Percentiles rank a stretch among this genome's conserved stretches.
These are phyloP conservation scores for Trypanosoma theileri DNA, from an alignment of 208 protist species.

Conservation along the genomic window DNA sequence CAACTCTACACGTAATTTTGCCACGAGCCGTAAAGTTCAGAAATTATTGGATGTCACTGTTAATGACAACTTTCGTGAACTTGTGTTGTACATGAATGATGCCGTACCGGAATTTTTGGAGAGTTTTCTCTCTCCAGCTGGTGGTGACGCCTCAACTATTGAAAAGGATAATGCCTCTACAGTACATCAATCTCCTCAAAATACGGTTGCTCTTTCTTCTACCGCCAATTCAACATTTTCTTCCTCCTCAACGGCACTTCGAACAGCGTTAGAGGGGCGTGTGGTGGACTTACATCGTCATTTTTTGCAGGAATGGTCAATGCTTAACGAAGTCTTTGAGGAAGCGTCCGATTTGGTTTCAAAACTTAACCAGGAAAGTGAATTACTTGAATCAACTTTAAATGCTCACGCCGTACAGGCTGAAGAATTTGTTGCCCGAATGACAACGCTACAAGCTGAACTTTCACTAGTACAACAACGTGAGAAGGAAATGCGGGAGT, in stretches of 20 bases:
- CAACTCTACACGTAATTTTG: constrained; percentile 28
- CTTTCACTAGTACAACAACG: constrained; percentile 52
- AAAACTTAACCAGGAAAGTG: constrained; percentile 48
- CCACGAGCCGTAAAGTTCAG: constrained; percentile 34
- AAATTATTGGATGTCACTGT: constrained; percentile 62
- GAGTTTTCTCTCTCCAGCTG: constrained; percentile 13
- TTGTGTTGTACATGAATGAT: constrained; percentile 64
- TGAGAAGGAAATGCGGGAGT: constrained; percentile 55
- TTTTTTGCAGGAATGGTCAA: constrained; percentile 59
- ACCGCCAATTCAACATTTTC: background rate
- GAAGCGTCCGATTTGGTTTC: constrained; percentile 46
- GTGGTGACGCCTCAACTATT: background rate
- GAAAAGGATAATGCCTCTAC: constrained; percentile 5
- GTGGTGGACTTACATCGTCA: constrained; percentile 54
- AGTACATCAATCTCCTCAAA: no score
- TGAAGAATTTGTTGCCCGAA: constrained; percentile 34
- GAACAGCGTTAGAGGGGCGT: constrained; percentile 55
- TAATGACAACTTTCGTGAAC: constrained; percentile 55
- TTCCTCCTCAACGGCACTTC: constrained; percentile 40
- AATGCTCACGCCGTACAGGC: constrained; percentile 22
- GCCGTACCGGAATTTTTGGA: constrained; percentile 45
- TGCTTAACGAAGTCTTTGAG: constrained; percentile 58
- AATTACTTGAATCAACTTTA: constrained; percentile 30
- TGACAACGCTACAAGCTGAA: constrained; percentile 42
- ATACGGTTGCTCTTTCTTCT: no score